These are phyloP conservation scores for Penicillium psychrofluorescens DNA, from an alignment of 495 filamentous ascomycete species.

Conservation along the genomic window DNA sequence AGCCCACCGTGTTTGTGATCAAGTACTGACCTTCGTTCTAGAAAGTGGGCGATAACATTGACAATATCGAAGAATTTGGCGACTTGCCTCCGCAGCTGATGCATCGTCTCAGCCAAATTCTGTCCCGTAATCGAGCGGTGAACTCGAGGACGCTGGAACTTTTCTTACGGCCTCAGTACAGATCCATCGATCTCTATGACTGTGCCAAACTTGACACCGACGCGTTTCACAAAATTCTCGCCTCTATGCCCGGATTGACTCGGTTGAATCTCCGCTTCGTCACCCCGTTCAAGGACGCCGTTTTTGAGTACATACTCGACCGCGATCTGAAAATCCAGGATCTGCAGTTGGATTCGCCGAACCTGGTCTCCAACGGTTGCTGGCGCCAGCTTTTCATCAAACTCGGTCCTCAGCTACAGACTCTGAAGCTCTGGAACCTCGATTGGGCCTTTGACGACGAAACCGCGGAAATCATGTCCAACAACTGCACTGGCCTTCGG, in stretches of 20 bases:
- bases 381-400: conserved; percentile 61
- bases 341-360: conserved; percentile 67
- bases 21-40: conserved; percentile 9
- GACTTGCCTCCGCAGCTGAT: conserved; percentile 62
- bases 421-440: conserved; percentile 59
- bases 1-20: background rate
- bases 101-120: conserved; percentile 68
- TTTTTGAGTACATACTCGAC: conserved; percentile 71
- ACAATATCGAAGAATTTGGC: conserved; percentile 75
- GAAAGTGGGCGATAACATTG: conserved; percentile 75
- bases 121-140: conserved; percentile 71
- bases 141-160: conserved; percentile 63
- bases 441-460: conserved; percentile 69
- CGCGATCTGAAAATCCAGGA: conserved; percentile 54
- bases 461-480: conserved; percentile 47
- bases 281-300: conserved; percentile 78
- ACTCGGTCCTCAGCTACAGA: conserved; percentile 54
- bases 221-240: conserved; percentile 74
- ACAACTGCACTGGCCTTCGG: conserved; percentile 53
- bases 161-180: conserved; percentile 63
- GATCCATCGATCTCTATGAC: conserved; percentile 71
- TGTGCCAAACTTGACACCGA: conserved; percentile 63
- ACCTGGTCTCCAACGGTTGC: conserved; percentile 62
- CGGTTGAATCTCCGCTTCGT: conserved; percentile 67
- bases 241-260: conserved; percentile 59